Conservation (phyloP, 2,329 filamentous ascomycete species). For the Apiospora hydei region DNA sequence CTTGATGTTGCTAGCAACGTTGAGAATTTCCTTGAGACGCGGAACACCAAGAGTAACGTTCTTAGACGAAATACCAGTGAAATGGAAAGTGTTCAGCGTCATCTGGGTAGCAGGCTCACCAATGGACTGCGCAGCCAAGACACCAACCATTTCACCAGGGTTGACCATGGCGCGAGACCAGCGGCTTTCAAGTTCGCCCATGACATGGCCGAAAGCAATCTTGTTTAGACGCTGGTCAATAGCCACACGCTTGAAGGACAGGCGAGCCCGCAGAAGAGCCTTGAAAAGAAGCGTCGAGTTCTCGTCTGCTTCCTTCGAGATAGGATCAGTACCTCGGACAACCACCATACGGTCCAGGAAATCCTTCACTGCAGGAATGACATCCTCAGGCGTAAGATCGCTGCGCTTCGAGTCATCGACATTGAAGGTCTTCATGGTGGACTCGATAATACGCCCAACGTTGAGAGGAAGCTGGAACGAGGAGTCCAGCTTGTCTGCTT, state of each 20-base stretch:
- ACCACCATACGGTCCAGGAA: constrained; percentile 81
- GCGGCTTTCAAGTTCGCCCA: constrained; percentile 88
- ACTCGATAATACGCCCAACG: constrained; percentile 87
- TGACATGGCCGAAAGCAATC: constrained; percentile 88
- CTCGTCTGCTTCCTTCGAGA: constrained; percentile 85
- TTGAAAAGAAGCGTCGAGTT: constrained; percentile 94
- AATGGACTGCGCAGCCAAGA: constrained; percentile 96
- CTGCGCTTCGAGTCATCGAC: constrained; percentile 86
- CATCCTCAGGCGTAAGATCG: constrained; percentile 87
- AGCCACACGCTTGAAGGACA: constrained; percentile 93
- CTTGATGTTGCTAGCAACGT: constrained; percentile 97
- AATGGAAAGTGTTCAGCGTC: constrained; percentile 99
- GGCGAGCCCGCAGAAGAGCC: constrained; percentile 83
- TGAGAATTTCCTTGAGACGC: constrained; percentile 98
- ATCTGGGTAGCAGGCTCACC: constrained; percentile 99
- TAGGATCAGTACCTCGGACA: constrained; percentile 82
- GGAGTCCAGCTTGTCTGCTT: constrained; percentile 76
- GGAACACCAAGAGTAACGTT: constrained; percentile 99
- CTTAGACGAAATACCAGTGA: constrained; percentile 99
- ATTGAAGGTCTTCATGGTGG: constrained; percentile 87
- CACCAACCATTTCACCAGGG: constrained; percentile 98
- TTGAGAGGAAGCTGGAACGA: constrained; percentile 93
- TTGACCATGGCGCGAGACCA: constrained; percentile 87
- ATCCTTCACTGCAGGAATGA: constrained; percentile 79
- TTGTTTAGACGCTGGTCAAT: constrained; percentile 86